Evolutionary conservation across 257 asterid genomes (phyloP).

Genomic region (Nicotiana benthamiana): DNA sequence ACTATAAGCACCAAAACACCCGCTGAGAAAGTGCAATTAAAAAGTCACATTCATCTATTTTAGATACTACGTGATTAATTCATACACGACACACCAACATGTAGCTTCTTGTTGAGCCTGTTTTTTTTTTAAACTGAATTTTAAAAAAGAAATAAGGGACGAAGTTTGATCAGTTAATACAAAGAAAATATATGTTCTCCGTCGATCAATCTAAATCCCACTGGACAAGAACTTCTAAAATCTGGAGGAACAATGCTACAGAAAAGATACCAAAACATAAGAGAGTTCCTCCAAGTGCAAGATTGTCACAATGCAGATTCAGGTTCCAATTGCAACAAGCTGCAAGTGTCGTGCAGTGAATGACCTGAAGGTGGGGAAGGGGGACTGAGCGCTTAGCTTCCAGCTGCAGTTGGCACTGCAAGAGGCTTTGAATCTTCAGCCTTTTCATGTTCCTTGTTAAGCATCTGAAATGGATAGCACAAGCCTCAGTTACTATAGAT

Average conservation of each 20-base stretch:
- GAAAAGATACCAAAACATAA: background rate
- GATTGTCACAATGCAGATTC: background rate
- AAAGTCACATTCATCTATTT: background rate
- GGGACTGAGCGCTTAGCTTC: constrained; percentile 31
- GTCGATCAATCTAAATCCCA: background rate
- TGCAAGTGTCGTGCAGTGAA: background rate
- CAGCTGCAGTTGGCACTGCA: constrained; percentile 55
- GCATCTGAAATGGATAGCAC: constrained; percentile 42
- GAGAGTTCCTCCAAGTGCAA: background rate
- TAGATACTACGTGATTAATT: background rate
- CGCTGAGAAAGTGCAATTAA: too few relatives aligned
- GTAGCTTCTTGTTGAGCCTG: background rate
- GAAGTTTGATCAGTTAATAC: background rate
- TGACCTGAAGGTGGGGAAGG: background rate
- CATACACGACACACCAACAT: background rate
- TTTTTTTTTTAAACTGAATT: background rate
- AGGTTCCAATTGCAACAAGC: background rate
- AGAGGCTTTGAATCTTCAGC: constrained; percentile 80
- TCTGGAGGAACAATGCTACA: background rate
- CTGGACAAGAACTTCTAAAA: too few relatives aligned
- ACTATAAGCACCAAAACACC: too few relatives aligned
- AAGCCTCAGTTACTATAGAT: background rate
- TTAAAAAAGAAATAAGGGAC: background rate
- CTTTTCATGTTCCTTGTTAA: constrained; percentile 93
- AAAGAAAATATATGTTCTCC: background rate